Evolutionary conservation across 2,329 filamentous ascomycete species (phyloP), one percentile per base, ranked within the genome.

Genomic region (Trichoderma cornu-damae): DNA sequence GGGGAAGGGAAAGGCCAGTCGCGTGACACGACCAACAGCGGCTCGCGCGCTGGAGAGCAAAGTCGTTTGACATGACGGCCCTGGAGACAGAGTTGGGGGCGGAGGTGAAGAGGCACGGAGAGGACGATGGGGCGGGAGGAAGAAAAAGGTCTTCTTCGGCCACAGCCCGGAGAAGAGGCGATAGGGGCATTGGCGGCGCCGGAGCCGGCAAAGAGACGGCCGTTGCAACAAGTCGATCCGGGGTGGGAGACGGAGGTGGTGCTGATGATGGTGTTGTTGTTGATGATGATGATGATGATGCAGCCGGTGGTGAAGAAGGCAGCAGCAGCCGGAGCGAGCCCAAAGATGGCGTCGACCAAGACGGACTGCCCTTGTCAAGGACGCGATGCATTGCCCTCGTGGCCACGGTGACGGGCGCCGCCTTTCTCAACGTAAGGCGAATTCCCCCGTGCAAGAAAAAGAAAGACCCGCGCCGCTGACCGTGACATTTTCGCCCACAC

Each of bases 361-460:
- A 66, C 8, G 63, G 61, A 14, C 60, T 75, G 11, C 70, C 70
- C 3, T 67, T 79, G 38, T 81, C 80, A 20, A 81, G 75, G 62
- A 75, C 72, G n/a, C 72, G 76, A 22, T 77, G 77, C 59, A 79
- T 83, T 43, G 79, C 78, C 4, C 72, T 84, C 9, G 81, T 83
- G 4, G 73, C 74, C 1, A 83, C 80, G 0, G 71, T 82, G 5
- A 77, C 79, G 0, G 80, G 80, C 3, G 81, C 81, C 8, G 77
- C 77, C 8, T 83, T 84, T 63, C 69, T 81, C 61, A 83, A 83
- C 59, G 80, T 79, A 64, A 64, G 67, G n/a, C 61, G 7, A 32
- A 35, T 11, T n/a, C n/a, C n/a, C n/a, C 28, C 11, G 38, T 30
- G 20, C 16, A 57, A 12, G n/a, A 28, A n/a, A n/a, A n/a, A n/a